Evolutionary conservation across 2,329 filamentous ascomycete genomes (phyloP).

Genomic region (Claviceps sp.): DNA sequence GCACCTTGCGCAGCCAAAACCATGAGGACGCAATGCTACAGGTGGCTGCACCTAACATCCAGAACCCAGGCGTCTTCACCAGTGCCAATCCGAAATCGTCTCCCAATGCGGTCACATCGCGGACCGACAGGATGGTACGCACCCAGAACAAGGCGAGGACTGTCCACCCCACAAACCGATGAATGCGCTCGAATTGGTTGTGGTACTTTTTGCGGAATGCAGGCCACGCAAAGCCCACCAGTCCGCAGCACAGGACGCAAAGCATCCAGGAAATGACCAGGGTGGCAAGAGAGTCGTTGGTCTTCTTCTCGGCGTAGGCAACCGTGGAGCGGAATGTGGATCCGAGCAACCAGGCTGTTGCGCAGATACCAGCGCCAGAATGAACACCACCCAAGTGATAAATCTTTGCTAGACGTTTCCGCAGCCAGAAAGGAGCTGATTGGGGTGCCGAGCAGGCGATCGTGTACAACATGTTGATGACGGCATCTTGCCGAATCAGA

Average conservation of each 20-base stretch:
- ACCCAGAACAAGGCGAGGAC: slow-evolving; percentile 52
- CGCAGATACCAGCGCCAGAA: slow-evolving; percentile 34
- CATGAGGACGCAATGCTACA: slow-evolving; percentile 57
- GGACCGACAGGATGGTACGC: slow-evolving; percentile 42
- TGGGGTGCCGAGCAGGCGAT: slow-evolving; percentile 32
- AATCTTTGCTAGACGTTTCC: slow-evolving; percentile 34
- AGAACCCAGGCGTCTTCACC: slow-evolving; percentile 37
- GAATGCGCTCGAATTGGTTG: slow-evolving; percentile 56
- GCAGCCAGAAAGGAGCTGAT: slow-evolving; percentile 32
- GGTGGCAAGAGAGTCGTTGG: slow-evolving; percentile 25
- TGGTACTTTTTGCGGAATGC: slow-evolving; percentile 47
- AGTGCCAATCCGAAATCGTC: slow-evolving; percentile 23
- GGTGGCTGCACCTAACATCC: slow-evolving; percentile 54
- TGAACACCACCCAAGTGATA: slow-evolving; percentile 40
- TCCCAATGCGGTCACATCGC: slow-evolving; percentile 24
- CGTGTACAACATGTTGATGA: slow-evolving; percentile 38
- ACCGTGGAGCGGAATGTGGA: slow-evolving; percentile 26
- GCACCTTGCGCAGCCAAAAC: slow-evolving; percentile 54
- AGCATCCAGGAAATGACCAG: slow-evolving; percentile 43
- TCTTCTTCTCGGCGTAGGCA: slow-evolving; percentile 17
- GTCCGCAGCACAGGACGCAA: slow-evolving; percentile 40
- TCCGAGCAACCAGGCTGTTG: slow-evolving; percentile 35
- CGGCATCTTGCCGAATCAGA: slow-evolving; percentile 37
- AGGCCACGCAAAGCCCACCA: slow-evolving; percentile 52
- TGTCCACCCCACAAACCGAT: slow-evolving; percentile 63